Base-by-base conservation (phyloP, 306 rosid species). In the Vachellia collinsii region DNA sequence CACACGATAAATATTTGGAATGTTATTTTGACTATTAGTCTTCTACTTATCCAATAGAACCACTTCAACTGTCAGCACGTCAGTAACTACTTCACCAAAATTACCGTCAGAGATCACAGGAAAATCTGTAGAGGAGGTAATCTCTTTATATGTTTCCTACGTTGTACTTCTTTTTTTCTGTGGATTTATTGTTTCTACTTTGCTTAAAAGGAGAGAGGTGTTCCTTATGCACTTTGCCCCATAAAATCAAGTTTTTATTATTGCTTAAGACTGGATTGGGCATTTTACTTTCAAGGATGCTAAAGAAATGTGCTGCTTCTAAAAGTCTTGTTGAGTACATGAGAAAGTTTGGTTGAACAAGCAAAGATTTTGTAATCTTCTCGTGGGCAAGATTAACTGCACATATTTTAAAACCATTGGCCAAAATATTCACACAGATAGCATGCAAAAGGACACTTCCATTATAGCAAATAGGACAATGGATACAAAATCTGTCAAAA, bases 51-150 rank as follows among this genome's bases (percentile, higher is more conserved):
- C 56, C 36, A 22, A n/a, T 41, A 88, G 96, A 78, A 91, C 94
- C 85, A 91, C 94, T 78, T 87, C 97, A 75, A 81, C 79, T 78
- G 86, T 87, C 63, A 89, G 86, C 78, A 73, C 92, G 74, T 41
- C 88, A 14, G 91, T 82, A 81, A 77, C 88, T 75, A 48, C 84
- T 70, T 73, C 89, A 46, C 96, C 98, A 68, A 91, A 89, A 84
- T 81, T 93, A 74, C 99, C 99, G 0, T 95, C 98, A 68, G 98
- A 95, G 89, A 91, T 95, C 81, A 91, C 91, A 4, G 99, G 98
- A 81, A 95, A 91, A 87, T 91, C 94, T 75, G 98, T 95, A 79
- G 99, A 91, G 82, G 99, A 95, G 99, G 99, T 93, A 88, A 54
- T 62, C 41, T 51, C 34, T 81, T 73, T 14, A 37, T 37, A 16